Evolutionary conservation across 2,329 filamentous ascomycete genomes (phyloP).

Genomic region (Phialophora expanda): DNA sequence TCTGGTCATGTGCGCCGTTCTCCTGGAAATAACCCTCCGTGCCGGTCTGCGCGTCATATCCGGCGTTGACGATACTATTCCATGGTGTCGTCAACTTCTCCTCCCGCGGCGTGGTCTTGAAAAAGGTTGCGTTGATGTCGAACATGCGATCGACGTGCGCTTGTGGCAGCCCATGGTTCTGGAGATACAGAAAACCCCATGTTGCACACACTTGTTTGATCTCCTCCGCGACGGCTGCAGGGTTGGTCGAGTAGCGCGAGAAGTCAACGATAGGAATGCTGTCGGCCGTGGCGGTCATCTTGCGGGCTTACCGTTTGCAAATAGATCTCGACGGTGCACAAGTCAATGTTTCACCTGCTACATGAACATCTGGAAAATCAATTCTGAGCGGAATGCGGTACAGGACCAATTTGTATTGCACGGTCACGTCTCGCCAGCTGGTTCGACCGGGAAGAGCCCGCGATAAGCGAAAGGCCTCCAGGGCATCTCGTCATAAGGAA

Average conservation of each 20-base stretch:
- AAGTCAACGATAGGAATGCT: constrained; percentile 73
- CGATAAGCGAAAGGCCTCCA: not conserved
- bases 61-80: constrained; percentile 30
- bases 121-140: constrained; percentile 44
- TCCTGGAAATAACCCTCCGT: constrained; percentile 28
- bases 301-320: not conserved
- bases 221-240: constrained; percentile 63
- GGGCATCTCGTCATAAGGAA: not conserved
- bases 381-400: not conserved
- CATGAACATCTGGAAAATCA: not conserved
- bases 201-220: constrained; percentile 80
- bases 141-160: constrained; percentile 34
- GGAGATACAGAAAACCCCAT: constrained; percentile 52
- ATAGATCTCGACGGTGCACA: not conserved
- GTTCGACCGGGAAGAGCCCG: not conserved
- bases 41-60: constrained; percentile 26
- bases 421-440: not conserved
- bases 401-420: not conserved
- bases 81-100: constrained; percentile 27
- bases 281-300: not conserved
- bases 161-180: constrained; percentile 39
- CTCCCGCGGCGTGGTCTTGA: constrained; percentile 38
- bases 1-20: constrained; percentile 23
- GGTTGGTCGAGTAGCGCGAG: constrained; percentile 69
- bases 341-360: not conserved